These are phyloP conservation scores for Lotus japonicus DNA, from an alignment of 306 rosid genomes.

Conservation along the genomic window DNA sequence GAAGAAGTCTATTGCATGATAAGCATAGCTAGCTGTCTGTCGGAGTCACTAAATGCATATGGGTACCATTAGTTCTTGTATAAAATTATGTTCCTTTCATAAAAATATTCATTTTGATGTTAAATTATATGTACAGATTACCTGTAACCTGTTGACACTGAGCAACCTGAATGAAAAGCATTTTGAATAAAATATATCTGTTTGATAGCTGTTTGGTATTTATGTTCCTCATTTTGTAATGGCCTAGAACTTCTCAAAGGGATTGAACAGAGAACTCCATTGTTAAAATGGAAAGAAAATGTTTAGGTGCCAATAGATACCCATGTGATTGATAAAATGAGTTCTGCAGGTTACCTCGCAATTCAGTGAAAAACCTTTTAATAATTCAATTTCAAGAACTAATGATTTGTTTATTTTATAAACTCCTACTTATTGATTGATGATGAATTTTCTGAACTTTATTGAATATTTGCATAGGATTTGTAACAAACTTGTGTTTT, in stretches of 20 bases:
- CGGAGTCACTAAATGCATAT: conserved; percentile 17
- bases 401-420: no score
- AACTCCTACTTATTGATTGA: no score
- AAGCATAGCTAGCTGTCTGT: background rate
- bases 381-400: no score
- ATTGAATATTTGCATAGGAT: no score
- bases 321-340: no score
- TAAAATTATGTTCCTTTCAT: conserved; percentile 14
- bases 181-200: conserved; percentile 17
- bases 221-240: background rate
- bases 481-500: no score
- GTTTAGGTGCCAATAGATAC: background rate
- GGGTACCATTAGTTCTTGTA: conserved; percentile 20
- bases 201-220: background rate
- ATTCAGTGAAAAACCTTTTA: no score
- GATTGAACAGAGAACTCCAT: background rate
- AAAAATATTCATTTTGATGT: conserved; percentile 10
- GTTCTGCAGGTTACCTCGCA: no score
- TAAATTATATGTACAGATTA: conserved; percentile 35
- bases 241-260: background rate
- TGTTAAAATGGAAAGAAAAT: background rate
- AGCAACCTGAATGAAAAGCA: conserved; percentile 15
- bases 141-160: conserved; percentile 12
- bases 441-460: no score
- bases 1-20: background rate